phyloP scores from a whole-genome alignment of 345 rosid species.

The Syzygium oleosum region DNA sequence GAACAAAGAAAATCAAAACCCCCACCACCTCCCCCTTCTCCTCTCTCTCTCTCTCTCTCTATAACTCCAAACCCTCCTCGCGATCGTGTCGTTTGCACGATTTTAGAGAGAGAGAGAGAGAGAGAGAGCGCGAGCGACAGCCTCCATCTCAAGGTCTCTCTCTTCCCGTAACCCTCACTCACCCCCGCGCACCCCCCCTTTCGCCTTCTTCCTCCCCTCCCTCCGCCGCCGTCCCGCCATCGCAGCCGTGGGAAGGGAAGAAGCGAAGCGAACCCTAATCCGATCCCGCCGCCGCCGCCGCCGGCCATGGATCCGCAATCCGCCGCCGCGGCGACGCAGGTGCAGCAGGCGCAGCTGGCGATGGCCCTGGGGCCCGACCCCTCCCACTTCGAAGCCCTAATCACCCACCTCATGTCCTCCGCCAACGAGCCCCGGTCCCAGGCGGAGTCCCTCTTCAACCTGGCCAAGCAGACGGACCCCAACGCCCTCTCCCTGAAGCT shows the following conservation, averaged over 20 bases:
- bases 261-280: background rate
- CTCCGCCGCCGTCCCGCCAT: background rate
- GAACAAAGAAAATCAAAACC: background rate
- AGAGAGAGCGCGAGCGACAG: background rate
- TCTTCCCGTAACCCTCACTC: background rate
- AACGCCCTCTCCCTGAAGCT: constrained; percentile 79
- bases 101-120: background rate
- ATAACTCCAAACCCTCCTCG: constrained; percentile 1
- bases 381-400: constrained; percentile 73
- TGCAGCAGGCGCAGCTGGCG: constrained; percentile 82
- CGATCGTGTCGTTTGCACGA: background rate
- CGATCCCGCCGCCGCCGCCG: background rate
- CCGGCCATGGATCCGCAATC: constrained; percentile 61
- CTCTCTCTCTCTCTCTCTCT: background rate
- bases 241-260: background rate
- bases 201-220: background rate
- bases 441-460: constrained; percentile 83
- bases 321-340: constrained; percentile 26
- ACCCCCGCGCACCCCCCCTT: background rate
- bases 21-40: background rate
- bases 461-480: constrained; percentile 85
- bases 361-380: constrained; percentile 74
- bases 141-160: background rate
- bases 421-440: constrained; percentile 88
- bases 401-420: constrained; percentile 87